A percentile compares a stretch with the other conserved stretches of the same genome.
Evolutionary conservation across 1,284 basidiomycete genomes (phyloP).

Genomic region (Sutorius eximius): DNA sequence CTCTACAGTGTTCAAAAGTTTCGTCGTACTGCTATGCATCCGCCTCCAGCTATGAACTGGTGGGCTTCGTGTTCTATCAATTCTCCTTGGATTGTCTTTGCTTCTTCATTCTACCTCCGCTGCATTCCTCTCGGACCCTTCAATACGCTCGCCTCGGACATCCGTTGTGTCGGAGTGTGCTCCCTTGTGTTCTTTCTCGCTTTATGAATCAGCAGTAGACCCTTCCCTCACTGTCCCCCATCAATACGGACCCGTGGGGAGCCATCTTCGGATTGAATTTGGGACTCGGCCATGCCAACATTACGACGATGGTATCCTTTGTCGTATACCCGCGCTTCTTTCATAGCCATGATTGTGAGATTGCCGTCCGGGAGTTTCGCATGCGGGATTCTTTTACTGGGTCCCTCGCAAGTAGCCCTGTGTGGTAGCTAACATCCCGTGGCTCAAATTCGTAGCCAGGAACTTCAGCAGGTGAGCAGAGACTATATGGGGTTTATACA

Average conservation of each 20-base stretch:
- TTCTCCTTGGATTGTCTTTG: neutral
- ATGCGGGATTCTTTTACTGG: slow-evolving; percentile 33
- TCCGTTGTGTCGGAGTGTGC: neutral
- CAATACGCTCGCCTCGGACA: neutral
- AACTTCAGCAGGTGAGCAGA: too few relatives aligned
- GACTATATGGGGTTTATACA: too few relatives aligned
- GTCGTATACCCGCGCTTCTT: slow-evolving; percentile 37
- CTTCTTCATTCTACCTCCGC: neutral
- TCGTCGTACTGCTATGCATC: slow-evolving; percentile 7
- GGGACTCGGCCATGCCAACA: slow-evolving; percentile 38
- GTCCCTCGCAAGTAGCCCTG: slow-evolving; percentile 28
- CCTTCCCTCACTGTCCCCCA: slow-evolving; percentile 46
- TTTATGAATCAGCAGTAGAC: too few relatives aligned
- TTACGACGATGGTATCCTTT: slow-evolving; percentile 48
- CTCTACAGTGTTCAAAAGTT: slow-evolving; percentile 17
- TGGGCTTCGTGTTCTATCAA: slow-evolving; percentile 9
- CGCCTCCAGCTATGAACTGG: neutral
- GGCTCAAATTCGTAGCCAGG: too few relatives aligned
- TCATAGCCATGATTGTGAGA: neutral
- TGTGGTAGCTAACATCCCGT: too few relatives aligned
- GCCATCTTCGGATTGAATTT: slow-evolving; percentile 44
- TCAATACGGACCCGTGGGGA: slow-evolving; percentile 39
- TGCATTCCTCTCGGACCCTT: too few relatives aligned
- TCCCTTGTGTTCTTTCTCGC: neutral
- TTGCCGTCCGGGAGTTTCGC: neutral